phyloP scores from a whole-genome alignment of 345 rosid species.

The Chamaenerion angustifolium region DNA sequence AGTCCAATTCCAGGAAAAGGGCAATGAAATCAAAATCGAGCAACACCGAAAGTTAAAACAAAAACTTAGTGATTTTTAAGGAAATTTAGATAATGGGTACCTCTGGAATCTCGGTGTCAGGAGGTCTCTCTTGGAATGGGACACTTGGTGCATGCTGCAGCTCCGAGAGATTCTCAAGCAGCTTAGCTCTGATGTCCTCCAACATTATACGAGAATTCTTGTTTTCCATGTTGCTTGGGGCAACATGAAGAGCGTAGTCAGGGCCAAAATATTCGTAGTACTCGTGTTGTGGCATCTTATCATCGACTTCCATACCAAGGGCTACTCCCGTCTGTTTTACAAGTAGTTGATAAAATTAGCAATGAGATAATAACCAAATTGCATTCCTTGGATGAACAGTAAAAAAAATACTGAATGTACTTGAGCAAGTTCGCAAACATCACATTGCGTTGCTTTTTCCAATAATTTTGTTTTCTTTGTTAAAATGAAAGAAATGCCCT shows the following conservation, averaged over 20 bases:
- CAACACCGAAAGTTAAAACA: too few relatives aligned
- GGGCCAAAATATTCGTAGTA: conserved; percentile 60
- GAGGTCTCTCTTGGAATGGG: conserved; percentile 79
- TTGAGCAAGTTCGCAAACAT: too few relatives aligned
- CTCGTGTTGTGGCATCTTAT: conserved; percentile 63
- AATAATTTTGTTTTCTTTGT: too few relatives aligned
- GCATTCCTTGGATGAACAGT: too few relatives aligned
- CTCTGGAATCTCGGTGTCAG: conserved; percentile 73
- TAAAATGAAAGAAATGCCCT: too few relatives aligned
- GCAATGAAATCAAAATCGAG: too few relatives aligned
- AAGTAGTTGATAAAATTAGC: too few relatives aligned
- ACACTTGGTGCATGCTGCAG: conserved; percentile 98
- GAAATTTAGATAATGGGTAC: conserved; percentile 10
- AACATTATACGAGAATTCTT: conserved; percentile 59
- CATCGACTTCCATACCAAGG: conserved; percentile 51
- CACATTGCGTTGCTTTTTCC: too few relatives aligned
- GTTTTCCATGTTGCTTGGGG: conserved; percentile 61
- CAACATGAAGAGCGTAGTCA: conserved; percentile 52
- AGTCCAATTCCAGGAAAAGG: too few relatives aligned
- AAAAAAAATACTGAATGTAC: too few relatives aligned
- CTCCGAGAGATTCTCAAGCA: conserved; percentile 77
- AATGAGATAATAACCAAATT: too few relatives aligned
- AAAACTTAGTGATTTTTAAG: too few relatives aligned
- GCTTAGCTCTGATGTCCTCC: conserved; percentile 67
- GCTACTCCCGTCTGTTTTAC: conserved; percentile 47